Evolutionary conservation across 2,329 filamentous ascomycete genomes (phyloP).

Genomic region (Aspergillus thermomutatus): DNA sequence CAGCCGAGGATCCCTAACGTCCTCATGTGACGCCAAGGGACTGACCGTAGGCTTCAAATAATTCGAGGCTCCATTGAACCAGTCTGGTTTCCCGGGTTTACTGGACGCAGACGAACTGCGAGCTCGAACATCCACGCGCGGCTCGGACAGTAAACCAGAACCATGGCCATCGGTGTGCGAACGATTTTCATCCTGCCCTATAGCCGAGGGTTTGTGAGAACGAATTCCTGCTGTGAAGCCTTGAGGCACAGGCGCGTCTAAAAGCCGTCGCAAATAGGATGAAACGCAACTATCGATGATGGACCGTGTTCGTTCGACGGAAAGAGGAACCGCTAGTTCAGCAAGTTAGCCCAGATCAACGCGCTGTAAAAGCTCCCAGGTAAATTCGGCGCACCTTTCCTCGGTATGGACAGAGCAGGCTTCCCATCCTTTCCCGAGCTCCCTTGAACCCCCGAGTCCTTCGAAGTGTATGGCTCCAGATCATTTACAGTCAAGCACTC

Average conservation of each 20-base stretch:
- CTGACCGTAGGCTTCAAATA: conserved; percentile 14
- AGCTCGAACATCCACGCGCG: conserved; percentile 17
- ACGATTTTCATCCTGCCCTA: conserved; percentile 12
- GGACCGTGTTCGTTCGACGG: conserved; percentile 56
- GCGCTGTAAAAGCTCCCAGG: conserved; percentile 4
- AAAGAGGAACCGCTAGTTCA: conserved; percentile 48
- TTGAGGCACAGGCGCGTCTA: conserved; percentile 24
- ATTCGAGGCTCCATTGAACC: conserved; percentile 13
- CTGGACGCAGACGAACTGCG: conserved; percentile 28
- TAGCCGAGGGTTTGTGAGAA: conserved; percentile 3
- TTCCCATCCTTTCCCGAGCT: conserved; percentile 20
- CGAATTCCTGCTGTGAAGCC: conserved; percentile 17
- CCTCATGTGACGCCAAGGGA: conserved; percentile 11
- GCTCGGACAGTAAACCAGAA: conserved; percentile 15
- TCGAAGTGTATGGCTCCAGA: conserved; percentile 48
- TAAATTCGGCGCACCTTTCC: conserved; percentile 21
- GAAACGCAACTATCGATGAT: conserved; percentile 56
- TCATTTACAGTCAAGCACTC: conserved; percentile 85
- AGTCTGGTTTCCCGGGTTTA: conserved; percentile 14
- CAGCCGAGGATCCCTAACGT: conserved; percentile 17
- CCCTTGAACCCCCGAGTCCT: conserved; percentile 14
- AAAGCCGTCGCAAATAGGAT: conserved; percentile 46
- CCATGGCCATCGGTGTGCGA: conserved; percentile 8
- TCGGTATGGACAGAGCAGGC: conserved; percentile 10
- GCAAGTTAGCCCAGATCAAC: not conserved